A percentile compares a stretch with the other conserved stretches of the same genome.
Evolutionary conservation across 148 eudicot genomes (phyloP).

Genomic region (Fagopyrum esculentum): DNA sequence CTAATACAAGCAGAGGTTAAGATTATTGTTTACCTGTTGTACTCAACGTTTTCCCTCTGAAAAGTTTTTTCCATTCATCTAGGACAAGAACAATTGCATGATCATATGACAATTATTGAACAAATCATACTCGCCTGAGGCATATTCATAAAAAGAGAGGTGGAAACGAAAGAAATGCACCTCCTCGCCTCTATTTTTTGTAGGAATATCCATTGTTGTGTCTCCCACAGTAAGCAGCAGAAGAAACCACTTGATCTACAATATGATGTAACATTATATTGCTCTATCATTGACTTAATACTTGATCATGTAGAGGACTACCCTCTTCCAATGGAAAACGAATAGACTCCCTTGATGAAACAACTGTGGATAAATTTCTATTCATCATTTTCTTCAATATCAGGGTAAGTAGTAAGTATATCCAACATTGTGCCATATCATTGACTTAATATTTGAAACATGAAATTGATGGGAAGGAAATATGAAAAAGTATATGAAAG

Average conservation of each 20-base stretch:
- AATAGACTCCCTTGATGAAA: slow-evolving; percentile 71
- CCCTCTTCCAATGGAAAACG: slow-evolving; percentile 68
- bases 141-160: slow-evolving; percentile 91
- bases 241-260: slow-evolving; percentile 74
- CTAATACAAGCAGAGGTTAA: background rate
- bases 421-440: slow-evolving; percentile 77
- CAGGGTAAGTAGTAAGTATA: slow-evolving; percentile 36
- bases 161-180: slow-evolving; percentile 83
- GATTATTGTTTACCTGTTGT: slow-evolving; percentile 51
- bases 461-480: background rate
- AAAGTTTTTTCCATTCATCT: slow-evolving; percentile 93
- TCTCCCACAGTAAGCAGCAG: slow-evolving; percentile 83
- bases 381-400: slow-evolving; percentile 21
- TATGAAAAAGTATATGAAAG: slow-evolving; percentile 3
- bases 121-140: slow-evolving; percentile 39
- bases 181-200: slow-evolving; percentile 91
- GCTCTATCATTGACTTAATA: slow-evolving; percentile 15
- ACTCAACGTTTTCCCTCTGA: slow-evolving; percentile 82
- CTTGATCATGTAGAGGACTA: slow-evolving; percentile 58
- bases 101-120: background rate
- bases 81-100: background rate
- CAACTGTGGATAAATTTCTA: slow-evolving; percentile 44
- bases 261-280: slow-evolving; percentile 15
- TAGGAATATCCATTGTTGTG: slow-evolving; percentile 75
- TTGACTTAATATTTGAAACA: slow-evolving; percentile 34